Evolutionary conservation across 345 rosid species (phyloP).

Genomic region (Syzygium jambos): DNA sequence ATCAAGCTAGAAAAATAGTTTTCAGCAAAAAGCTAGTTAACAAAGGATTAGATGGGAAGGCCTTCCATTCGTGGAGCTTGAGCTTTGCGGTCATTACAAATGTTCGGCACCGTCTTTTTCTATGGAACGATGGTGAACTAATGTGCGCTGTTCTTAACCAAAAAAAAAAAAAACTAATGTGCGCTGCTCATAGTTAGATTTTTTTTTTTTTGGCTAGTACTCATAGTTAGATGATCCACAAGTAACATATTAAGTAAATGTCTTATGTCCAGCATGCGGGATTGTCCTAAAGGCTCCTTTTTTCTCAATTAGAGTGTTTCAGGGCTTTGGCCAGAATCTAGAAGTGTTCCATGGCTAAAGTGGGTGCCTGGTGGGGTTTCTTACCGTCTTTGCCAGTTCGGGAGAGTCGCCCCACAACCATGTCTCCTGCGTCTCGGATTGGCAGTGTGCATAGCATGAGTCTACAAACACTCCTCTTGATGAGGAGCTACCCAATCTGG

Average conservation of each 20-base stretch:
- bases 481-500: slow-evolving; percentile 36
- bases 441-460: slow-evolving; percentile 89
- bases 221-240: not conserved
- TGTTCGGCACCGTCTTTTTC: not conserved
- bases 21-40: not conserved
- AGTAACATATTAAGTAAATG: not conserved
- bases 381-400: slow-evolving; percentile 42
- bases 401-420: slow-evolving; percentile 79
- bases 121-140: not conserved
- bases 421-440: slow-evolving; percentile 68
- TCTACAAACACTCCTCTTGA: slow-evolving; percentile 74
- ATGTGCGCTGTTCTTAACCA: not conserved
- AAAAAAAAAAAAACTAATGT: too few relatives aligned
- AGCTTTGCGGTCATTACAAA: not conserved
- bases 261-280: not conserved
- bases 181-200: not conserved
- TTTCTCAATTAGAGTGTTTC: not conserved
- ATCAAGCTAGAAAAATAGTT: not conserved
- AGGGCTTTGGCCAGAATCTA: not conserved
- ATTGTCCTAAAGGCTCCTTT: not conserved
- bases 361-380: not conserved
- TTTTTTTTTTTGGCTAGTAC: not conserved
- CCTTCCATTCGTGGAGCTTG: not conserved
- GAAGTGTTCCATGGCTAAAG: not conserved
- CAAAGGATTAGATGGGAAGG: not conserved